Evolutionary conservation across 2,329 filamentous ascomycete genomes (phyloP), one percentile per base, ranked within the genome.

Genomic region (Sarocladium oryzae): DNA sequence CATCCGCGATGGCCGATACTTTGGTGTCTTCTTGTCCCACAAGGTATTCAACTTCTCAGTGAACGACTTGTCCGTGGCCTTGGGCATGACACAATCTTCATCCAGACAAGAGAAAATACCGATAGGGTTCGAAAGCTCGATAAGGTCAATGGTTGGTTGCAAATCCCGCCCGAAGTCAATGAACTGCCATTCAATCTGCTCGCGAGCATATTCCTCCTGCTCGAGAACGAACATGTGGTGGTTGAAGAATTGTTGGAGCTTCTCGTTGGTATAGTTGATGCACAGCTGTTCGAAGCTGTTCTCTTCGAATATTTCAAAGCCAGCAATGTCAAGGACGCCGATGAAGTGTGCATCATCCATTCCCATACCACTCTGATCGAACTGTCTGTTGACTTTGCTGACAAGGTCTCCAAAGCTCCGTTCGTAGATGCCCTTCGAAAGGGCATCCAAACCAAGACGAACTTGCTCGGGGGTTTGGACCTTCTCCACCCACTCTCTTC

Each of bases 181-280:
- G 66, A 99, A 99, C 63, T 97, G 90, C 93, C 93, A 99, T 69
- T 99, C 93, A 59, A 99, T 99, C 67, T 96, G 89, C 65, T 99
- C 93, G 45, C 92, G 78, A 8, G 93, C 91, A 66, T 99, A 99
- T 66, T 99, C 93, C 67, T 99, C 93, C 63, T 99, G 93, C 66
- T 99, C 93, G 7, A 99, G 76, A 9, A 99, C 93, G 63, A 99
- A 99, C 93, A 99, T 99, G 73, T 99, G 95, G 65, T 99, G 93
- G 62, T 99, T 99, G 79, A 99, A 99, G 68, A 99, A 99, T 60
- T 99, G 93, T 63, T 99, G 93, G 6, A 99, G 81, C 68, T 96
- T 99, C 68, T 99, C 93, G 69, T 99, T 99, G 55, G 95, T 97
- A 70, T 99, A 99, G 70, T 99, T 99, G 78, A 99, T 99, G 74